Percentiles rank a stretch among this genome's conserved stretches.
These are phyloP conservation scores for Phytophthora podocarpi DNA, from an alignment of 352 stramenopile genomes.

Conservation along the genomic window DNA sequence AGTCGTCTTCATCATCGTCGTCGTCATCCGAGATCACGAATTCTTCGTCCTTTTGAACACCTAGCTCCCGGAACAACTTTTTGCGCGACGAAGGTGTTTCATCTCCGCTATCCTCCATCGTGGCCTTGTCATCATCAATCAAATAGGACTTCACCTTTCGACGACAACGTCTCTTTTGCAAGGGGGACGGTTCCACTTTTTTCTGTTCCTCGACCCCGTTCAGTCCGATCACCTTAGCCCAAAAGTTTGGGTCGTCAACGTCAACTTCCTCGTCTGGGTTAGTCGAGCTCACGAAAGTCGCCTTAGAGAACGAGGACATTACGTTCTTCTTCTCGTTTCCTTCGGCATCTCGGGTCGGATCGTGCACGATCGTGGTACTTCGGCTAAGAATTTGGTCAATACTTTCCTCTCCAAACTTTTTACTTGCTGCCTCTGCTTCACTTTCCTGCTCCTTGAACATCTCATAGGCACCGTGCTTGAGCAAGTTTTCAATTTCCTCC, in stretches of 20 bases:
- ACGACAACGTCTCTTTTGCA: slow-evolving; percentile 76
- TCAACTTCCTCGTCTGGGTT: slow-evolving; percentile 90
- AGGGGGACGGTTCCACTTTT: slow-evolving; percentile 62
- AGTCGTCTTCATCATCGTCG: slow-evolving; percentile 58
- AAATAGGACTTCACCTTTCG: slow-evolving; percentile 80
- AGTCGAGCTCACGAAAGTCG: slow-evolving; percentile 90
- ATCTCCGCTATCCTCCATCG: slow-evolving; percentile 57
- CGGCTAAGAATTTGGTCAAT: slow-evolving; percentile 98
- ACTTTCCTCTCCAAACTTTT: slow-evolving; percentile 97
- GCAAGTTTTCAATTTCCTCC: slow-evolving; percentile 92
- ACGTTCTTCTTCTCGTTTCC: slow-evolving; percentile 69
- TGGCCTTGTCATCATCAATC: slow-evolving; percentile 42
- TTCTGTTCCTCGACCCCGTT: slow-evolving; percentile 73
- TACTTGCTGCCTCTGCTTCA: slow-evolving; percentile 91
- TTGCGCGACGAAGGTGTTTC: slow-evolving; percentile 39
- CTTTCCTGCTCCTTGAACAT: slow-evolving; percentile 94
- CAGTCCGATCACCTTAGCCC: slow-evolving; percentile 93
- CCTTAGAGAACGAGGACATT: slow-evolving; percentile 93
- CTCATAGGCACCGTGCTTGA: slow-evolving; percentile 94
- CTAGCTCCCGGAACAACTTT: slow-evolving; percentile 25
- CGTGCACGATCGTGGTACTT: slow-evolving; percentile 88
- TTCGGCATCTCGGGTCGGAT: slow-evolving; percentile 61
- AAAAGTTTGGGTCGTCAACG: slow-evolving; percentile 94
- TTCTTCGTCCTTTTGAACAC: slow-evolving; percentile 58
- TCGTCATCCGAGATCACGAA: slow-evolving; percentile 78